These are phyloP conservation scores for Sporothrix inflata DNA, from an alignment of 2,329 filamentous ascomycete species.

Conservation along the genomic window DNA sequence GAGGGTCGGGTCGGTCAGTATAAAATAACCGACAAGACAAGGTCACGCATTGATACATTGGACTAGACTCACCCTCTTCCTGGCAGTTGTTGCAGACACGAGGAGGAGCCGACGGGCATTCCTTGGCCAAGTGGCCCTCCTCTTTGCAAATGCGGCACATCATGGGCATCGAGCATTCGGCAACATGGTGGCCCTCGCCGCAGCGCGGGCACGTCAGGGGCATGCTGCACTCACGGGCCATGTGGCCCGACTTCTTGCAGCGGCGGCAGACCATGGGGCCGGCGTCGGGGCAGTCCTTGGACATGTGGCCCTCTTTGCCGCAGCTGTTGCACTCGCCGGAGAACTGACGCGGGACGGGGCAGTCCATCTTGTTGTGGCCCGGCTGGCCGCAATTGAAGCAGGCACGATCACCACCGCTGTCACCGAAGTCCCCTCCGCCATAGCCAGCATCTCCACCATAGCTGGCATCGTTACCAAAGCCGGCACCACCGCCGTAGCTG, in stretches of 20 bases:
- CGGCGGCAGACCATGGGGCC: conserved; percentile 39
- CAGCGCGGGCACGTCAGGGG: conserved; percentile 49
- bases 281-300: conserved; percentile 55
- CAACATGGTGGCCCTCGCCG: conserved; percentile 54
- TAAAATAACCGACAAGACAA: not conserved
- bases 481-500: not conserved
- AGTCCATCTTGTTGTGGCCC: conserved; percentile 65
- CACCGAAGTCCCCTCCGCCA: conserved; percentile 20
- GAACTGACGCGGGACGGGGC: conserved; percentile 56
- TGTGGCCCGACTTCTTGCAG: conserved; percentile 57
- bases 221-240: conserved; percentile 65
- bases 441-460: not conserved
- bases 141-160: conserved; percentile 47
- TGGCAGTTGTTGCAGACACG: conserved; percentile 64
- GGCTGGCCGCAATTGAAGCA: conserved; percentile 64
- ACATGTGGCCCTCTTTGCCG: conserved; percentile 55
- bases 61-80: conserved; percentile 52
- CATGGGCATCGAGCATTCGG: conserved; percentile 52
- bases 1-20: not conserved
- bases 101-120: conserved; percentile 58
- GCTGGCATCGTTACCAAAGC: conserved; percentile 60
- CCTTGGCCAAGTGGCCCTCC: conserved; percentile 56
- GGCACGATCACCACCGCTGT: conserved; percentile 43
- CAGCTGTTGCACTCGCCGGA: conserved; percentile 44
- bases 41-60: conserved; percentile 32